These are phyloP conservation scores for Hemileccinum impolitum DNA, from an alignment of 768 basidiomycete genomes.

Conservation along the genomic window DNA sequence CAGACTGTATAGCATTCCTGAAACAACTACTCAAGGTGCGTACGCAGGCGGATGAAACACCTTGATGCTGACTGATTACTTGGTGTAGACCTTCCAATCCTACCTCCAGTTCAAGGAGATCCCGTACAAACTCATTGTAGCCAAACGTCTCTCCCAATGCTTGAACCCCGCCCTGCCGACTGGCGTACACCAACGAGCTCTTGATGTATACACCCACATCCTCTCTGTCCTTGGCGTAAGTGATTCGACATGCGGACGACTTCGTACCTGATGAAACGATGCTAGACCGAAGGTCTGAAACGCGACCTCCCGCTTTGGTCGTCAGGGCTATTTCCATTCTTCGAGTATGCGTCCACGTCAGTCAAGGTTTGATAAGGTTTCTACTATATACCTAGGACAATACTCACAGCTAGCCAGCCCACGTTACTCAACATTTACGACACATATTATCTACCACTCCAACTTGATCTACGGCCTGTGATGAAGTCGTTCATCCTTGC, in stretches of 20 bases:
- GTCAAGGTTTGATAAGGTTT: conserved; percentile 64
- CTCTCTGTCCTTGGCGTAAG: conserved; percentile 87
- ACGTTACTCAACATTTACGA: conserved; percentile 89
- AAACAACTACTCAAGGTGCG: conserved; percentile 87
- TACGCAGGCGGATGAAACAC: neutral
- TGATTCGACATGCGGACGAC: conserved; percentile 6
- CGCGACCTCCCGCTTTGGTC: conserved; percentile 92
- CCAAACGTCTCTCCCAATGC: conserved; percentile 94
- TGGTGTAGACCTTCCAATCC: conserved; percentile 81
- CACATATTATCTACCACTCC: conserved; percentile 85
- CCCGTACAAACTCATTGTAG: conserved; percentile 88
- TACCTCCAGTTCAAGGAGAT: conserved; percentile 96
- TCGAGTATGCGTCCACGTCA: conserved; percentile 98
- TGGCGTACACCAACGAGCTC: conserved; percentile 93
- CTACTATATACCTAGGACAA: neutral
- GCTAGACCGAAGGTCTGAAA: conserved; percentile 79
- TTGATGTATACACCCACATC: conserved; percentile 94
- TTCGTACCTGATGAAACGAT: conserved; percentile 7
- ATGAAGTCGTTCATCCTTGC: conserved; percentile 96
- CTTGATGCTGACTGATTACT: neutral
- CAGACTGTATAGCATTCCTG: conserved; percentile 96
- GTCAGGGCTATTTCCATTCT: conserved; percentile 95
- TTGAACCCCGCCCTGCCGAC: conserved; percentile 96
- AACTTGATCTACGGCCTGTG: conserved; percentile 75
- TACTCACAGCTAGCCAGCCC: conserved; percentile 47